Evolutionary conservation across 1,284 basidiomycete species (phyloP).

Genomic region (Naganishia sp.): DNA sequence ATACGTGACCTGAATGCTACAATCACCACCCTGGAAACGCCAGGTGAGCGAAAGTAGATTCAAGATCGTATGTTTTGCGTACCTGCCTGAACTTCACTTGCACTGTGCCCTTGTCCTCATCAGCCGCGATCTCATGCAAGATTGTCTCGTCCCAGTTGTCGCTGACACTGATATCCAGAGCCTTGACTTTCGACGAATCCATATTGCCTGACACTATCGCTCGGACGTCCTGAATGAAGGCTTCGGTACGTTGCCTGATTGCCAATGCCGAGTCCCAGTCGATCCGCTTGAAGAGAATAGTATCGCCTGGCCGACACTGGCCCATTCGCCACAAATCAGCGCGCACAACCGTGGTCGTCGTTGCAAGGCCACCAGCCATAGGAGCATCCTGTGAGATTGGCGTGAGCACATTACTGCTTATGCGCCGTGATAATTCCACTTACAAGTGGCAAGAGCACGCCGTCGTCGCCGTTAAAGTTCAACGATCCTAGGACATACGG

Average conservation of each 20-base stretch:
- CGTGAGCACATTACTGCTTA: background rate
- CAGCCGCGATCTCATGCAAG: constrained; percentile 46
- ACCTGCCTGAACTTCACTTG: constrained; percentile 40
- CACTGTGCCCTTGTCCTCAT: constrained; percentile 33
- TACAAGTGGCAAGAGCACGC: constrained; percentile 64
- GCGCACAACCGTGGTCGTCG: constrained; percentile 40
- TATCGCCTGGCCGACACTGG: constrained; percentile 47
- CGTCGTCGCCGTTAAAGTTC: constrained; percentile 68
- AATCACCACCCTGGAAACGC: constrained; percentile 37
- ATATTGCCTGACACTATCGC: constrained; percentile 28
- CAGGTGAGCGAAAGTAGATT: background rate
- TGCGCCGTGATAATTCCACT: constrained; percentile 9
- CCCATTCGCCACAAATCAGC: constrained; percentile 49
- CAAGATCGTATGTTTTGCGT: background rate
- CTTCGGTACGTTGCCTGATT: constrained; percentile 41
- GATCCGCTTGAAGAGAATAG: constrained; percentile 42
- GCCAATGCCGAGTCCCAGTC: constrained; percentile 53
- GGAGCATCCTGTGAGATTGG: constrained; percentile 37
- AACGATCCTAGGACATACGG: constrained; percentile 65
- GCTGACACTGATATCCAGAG: constrained; percentile 35
- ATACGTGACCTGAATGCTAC: constrained; percentile 42
- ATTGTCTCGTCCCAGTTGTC: constrained; percentile 51
- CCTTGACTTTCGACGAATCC: constrained; percentile 14
- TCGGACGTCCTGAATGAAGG: constrained; percentile 51
- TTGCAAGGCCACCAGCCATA: constrained; percentile 40